Conservation (phyloP, 345 rosid genomes). For the Alliaria petiolata region DNA sequence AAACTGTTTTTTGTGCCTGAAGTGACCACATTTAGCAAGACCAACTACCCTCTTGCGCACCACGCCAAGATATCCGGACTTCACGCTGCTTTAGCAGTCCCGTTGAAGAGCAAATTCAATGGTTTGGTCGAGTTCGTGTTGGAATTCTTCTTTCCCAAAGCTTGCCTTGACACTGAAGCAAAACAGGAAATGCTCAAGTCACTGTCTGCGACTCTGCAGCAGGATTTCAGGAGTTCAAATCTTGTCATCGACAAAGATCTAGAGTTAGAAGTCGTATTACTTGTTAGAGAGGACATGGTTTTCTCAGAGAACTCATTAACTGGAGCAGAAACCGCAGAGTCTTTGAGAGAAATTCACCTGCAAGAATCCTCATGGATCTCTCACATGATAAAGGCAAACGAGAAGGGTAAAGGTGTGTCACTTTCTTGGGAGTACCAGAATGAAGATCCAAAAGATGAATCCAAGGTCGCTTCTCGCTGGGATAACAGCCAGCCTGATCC, state of each 20-base stretch:
- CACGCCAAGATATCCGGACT: conserved; percentile 75
- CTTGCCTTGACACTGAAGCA: conserved; percentile 45
- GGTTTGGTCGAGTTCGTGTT: conserved; percentile 65
- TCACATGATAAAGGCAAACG: conserved; percentile 52
- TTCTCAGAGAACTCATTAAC: conserved; percentile 26
- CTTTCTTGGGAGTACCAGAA: conserved; percentile 57
- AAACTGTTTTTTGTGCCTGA: conserved; percentile 67
- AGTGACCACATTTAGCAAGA: conserved; percentile 58
- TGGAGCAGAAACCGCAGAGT: conserved; percentile 27
- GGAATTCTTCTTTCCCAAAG: conserved; percentile 80
- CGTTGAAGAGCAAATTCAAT: conserved; percentile 42
- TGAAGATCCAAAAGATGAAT: conserved; percentile 59
- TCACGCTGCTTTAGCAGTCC: conserved; percentile 74
- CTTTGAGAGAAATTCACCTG: conserved; percentile 38
- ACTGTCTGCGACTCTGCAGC: conserved; percentile 46
- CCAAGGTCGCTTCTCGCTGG: conserved; percentile 44
- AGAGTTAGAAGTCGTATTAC: conserved; percentile 44
- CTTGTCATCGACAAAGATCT: conserved; percentile 51
- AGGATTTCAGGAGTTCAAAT: conserved; percentile 47
- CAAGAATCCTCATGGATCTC: conserved; percentile 60
- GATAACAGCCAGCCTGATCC: conserved; percentile 37
- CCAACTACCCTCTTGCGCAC: conserved; percentile 79
- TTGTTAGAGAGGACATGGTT: conserved; percentile 32
- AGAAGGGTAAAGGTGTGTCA: conserved; percentile 56
- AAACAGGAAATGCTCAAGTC: conserved; percentile 47